A percentile compares a stretch with the other conserved stretches of the same genome.
Evolutionary conservation across 2,329 filamentous ascomycete genomes (phyloP).

Genomic region (Didymella exigua): DNA sequence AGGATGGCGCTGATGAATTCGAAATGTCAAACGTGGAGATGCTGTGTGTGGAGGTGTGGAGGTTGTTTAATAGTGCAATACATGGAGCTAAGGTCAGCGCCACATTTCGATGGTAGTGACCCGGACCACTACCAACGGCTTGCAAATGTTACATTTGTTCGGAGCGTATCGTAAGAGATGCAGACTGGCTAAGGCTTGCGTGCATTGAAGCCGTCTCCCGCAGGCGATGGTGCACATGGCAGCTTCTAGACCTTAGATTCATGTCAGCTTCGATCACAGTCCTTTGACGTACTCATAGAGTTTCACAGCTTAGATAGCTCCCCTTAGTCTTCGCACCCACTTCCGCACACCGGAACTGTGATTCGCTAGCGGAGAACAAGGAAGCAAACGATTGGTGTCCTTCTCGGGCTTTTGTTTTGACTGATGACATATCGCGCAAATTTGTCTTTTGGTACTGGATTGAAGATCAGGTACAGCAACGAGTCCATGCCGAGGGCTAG

Average conservation of each 20-base stretch:
- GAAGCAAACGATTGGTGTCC: neutral
- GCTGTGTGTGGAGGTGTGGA: neutral
- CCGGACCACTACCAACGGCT: neutral
- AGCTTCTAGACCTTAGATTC: neutral
- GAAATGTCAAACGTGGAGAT: neutral
- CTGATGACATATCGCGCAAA: conserved; percentile 1
- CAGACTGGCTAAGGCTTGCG: neutral
- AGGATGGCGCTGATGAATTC: neutral
- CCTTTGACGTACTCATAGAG: neutral
- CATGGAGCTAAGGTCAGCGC: neutral
- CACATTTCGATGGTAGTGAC: neutral
- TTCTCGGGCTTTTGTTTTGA: neutral
- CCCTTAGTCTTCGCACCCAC: conserved; percentile 11
- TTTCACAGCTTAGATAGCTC: conserved; percentile 6
- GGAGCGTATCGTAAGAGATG: neutral
- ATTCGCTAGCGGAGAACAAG: neutral
- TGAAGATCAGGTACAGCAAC: neutral
- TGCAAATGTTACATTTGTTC: neutral
- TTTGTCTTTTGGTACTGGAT: neutral
- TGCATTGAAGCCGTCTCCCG: neutral
- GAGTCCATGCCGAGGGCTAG: neutral
- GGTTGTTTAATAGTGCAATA: neutral
- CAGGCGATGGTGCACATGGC: neutral
- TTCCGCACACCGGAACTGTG: conserved; percentile 6
- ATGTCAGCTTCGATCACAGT: neutral